Percentiles rank a stretch among this genome's conserved stretches.
These are phyloP conservation scores for Vaccinium myrtillus DNA, from an alignment of 148 eudicot genomes.

Conservation along the genomic window DNA sequence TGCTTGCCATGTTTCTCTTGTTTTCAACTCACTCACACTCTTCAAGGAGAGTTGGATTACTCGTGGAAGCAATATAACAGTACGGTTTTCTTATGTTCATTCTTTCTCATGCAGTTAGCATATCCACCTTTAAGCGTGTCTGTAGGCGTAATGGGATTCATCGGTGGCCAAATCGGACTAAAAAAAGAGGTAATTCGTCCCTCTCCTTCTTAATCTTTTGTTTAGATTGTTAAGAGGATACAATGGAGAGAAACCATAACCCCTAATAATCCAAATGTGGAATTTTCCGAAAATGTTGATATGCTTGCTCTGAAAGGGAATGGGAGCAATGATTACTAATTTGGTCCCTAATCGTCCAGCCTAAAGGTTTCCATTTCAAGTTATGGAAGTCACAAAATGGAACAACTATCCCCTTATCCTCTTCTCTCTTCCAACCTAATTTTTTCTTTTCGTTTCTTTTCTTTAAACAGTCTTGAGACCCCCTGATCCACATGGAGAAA, in stretches of 20 bases:
- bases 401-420: too few relatives aligned
- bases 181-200: conserved; percentile 65
- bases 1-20: background rate
- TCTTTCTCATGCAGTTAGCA: conserved; percentile 56
- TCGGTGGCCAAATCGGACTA: conserved; percentile 87
- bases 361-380: too few relatives aligned
- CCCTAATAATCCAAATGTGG: conserved; percentile 43
- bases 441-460: conserved; percentile 44
- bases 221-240: too few relatives aligned
- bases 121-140: conserved; percentile 83
- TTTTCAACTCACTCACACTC: background rate
- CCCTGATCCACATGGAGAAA: conserved; percentile 38
- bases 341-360: background rate
- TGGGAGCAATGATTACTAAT: background rate
- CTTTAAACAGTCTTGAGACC: conserved; percentile 23
- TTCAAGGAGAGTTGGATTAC: background rate
- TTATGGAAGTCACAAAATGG: too few relatives aligned
- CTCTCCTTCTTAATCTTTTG: conserved; percentile 19
- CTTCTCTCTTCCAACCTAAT: conserved; percentile 15
- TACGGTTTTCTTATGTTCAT: background rate
- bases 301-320: background rate
- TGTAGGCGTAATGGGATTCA: conserved; percentile 77
- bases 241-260: too few relatives aligned
- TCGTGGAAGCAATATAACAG: background rate
- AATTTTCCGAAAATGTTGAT: background rate